A percentile compares a stretch with the other conserved stretches of the same genome.
phyloP scores from a whole-genome alignment of 805 yeast species.

The Ogataea parapolymorpha region DNA sequence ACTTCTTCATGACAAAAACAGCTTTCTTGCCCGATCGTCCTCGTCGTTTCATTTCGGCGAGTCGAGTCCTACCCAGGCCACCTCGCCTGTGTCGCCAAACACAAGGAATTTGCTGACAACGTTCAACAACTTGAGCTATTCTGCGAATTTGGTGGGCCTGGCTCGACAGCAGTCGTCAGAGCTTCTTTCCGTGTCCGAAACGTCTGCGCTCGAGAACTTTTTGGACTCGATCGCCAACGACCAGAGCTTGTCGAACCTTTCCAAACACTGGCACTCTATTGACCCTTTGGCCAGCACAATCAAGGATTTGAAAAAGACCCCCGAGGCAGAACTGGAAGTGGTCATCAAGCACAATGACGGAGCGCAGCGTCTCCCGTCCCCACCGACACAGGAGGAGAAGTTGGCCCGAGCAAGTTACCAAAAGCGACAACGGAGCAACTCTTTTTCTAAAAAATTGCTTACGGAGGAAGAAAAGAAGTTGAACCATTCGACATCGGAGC shows the following conservation, averaged over 20 bases:
- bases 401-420: slow-evolving; percentile 5
- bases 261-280: slow-evolving; percentile 33
- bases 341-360: neutral
- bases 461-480: slow-evolving; percentile 34
- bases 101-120: slow-evolving; percentile 31
- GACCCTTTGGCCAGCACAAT: slow-evolving; percentile 24
- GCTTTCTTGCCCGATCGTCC: neutral
- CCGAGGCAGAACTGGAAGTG: neutral
- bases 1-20: neutral
- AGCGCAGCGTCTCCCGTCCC: too few species aligned
- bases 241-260: slow-evolving; percentile 24
- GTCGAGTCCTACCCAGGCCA: neutral
- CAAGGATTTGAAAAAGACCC: neutral
- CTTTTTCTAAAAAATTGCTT: slow-evolving; percentile 14
- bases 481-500: slow-evolving; percentile 40
- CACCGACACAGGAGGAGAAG: neutral
- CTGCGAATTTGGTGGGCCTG: slow-evolving; percentile 13
- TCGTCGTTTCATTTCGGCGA: neutral
- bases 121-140: slow-evolving; percentile 26
- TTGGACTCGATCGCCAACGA: slow-evolving; percentile 37
- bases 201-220: slow-evolving; percentile 34
- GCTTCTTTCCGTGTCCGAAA: slow-evolving; percentile 32
- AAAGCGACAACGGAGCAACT: neutral
- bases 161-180: slow-evolving; percentile 20
- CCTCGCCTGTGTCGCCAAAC: slow-evolving; percentile 31